Percentiles rank a stretch among this genome's conserved stretches.
Conservation (phyloP, 495 filamentous ascomycete species). For the Penicillium chermesinum region DNA sequence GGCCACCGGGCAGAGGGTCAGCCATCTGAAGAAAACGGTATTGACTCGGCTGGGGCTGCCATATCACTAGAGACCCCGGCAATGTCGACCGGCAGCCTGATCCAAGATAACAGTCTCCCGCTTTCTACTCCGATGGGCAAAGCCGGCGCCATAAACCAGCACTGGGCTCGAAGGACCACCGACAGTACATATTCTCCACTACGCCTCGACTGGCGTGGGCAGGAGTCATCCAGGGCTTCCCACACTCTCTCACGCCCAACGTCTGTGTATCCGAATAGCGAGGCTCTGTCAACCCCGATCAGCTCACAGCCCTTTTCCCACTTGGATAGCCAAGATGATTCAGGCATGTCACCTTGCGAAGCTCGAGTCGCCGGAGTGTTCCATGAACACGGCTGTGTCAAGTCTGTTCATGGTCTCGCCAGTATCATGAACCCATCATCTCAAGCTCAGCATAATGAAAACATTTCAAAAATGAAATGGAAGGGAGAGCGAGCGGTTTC, state of each 20-base stretch:
- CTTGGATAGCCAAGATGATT: background rate
- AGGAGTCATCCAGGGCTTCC: background rate
- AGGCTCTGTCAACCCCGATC: background rate
- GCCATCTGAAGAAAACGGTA: too few relatives aligned
- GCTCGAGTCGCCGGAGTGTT: background rate
- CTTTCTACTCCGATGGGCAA: too few relatives aligned
- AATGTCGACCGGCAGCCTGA: too few relatives aligned
- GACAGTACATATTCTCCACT: too few relatives aligned
- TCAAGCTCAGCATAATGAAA: background rate
- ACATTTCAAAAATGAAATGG: background rate
- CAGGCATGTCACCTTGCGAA: constrained; percentile 1
- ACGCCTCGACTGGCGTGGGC: background rate
- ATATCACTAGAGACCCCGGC: too few relatives aligned
- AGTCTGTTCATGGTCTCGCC: background rate
- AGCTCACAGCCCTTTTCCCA: background rate
- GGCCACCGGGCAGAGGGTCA: too few relatives aligned
- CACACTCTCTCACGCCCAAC: background rate
- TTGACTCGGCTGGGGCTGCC: too few relatives aligned
- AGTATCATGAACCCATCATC: background rate
- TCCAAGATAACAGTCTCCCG: too few relatives aligned
- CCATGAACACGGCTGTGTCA: background rate
- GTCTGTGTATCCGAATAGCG: background rate
- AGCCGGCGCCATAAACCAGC: background rate
- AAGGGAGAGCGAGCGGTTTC: background rate
- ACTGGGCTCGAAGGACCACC: background rate